Evolutionary conservation across 495 filamentous ascomycete genomes (phyloP), one percentile per base, ranked within the genome.

Genomic region (Xylaria nigripes): DNA sequence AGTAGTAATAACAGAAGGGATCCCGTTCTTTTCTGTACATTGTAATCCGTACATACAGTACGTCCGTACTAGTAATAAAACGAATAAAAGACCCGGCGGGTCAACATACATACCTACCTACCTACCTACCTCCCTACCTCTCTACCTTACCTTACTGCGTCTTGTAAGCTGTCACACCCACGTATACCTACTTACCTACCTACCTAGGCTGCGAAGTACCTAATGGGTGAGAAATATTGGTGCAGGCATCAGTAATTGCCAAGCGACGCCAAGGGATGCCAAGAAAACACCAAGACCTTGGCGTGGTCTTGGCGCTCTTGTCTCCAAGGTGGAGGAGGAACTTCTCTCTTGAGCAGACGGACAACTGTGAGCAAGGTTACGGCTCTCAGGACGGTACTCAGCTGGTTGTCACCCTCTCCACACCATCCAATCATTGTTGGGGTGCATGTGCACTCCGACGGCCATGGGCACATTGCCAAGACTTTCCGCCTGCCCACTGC

Each of bases 401-500:
- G 25, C 21, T 51, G 44, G 55, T 59, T 62, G 57, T 54, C 56
- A 51, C 29, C 57, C 59, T 56, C 63, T 52, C 52, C 51, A 30
- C 47, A 6, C 10, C 34, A 15, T 32, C 64, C 64, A 67, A 67
- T 67, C 59, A 59, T 10, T 4, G 8, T 34, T 13, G 22, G 32
- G 41, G 38, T 29, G 50, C 48, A 52, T 59, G 54, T 54, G 62
- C 61, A 64, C 61, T 49, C 56, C 63, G 54, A 57, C 54, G 42
- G 54, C 48, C n/a, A 57, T 29, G 56, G 59, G 55, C 59, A 59
- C 55, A 57, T 56, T 64, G 71, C 71, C 72, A 75, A 73, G 71
- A 61, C 64, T 70, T 70, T 70, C 68, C 63, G 70, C 72, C 70
- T 72, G 64, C 64, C 61, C 67, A 71, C 65, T 60, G 70, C 69